Percentiles rank a stretch among this genome's conserved stretches.
Conservation (phyloP, 75 land plant species). For the Cunninghamia lanceolata region DNA sequence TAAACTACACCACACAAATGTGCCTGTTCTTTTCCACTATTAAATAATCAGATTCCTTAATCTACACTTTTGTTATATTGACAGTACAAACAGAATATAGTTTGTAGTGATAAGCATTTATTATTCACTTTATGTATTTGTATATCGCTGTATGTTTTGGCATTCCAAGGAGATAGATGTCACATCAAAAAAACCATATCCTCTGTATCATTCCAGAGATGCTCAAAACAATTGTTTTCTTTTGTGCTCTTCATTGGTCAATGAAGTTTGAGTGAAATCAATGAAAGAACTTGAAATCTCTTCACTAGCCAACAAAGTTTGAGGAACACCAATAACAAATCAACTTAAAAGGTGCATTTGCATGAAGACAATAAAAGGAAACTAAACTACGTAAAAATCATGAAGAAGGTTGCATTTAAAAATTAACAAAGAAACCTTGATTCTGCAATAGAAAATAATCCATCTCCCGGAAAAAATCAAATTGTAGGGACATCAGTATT, state of each 20-base stretch:
- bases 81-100: neutral
- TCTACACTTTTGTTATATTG: neutral
- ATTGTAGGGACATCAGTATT: neutral
- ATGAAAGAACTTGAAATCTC: neutral
- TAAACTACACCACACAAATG: neutral
- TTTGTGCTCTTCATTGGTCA: neutral
- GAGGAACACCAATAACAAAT: neutral
- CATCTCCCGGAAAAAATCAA: neutral
- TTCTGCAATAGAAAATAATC: neutral
- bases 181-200: neutral
- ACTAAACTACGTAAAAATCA: neutral
- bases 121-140: neutral
- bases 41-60: neutral
- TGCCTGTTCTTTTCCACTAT: neutral
- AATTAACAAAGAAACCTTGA: neutral
- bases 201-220: neutral
- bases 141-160: neutral
- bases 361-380: neutral
- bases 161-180: neutral
- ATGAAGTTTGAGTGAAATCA: neutral
- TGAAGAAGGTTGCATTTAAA: neutral
- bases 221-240: neutral
- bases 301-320: neutral
- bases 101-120: neutral
- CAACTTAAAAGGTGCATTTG: neutral